A percentile compares a stretch with the other conserved stretches of the same genome.
Conservation (phyloP, 176 grass and related monocot genomes). For the Oryza rufipogon region DNA sequence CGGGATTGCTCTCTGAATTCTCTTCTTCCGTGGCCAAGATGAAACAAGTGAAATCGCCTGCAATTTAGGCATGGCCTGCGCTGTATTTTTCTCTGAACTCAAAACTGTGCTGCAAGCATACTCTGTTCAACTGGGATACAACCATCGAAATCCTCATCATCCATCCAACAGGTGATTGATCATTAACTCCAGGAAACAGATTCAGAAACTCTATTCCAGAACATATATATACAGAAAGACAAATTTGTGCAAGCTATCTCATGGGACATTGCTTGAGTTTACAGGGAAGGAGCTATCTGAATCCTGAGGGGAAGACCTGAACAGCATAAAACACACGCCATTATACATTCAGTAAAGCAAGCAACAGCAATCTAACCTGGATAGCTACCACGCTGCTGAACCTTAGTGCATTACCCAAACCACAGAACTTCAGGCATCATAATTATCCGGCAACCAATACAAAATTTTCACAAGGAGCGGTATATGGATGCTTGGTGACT, state of each 20-base stretch:
- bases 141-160: not conserved
- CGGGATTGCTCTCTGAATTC: too few species aligned
- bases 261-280: not conserved
- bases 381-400: not conserved
- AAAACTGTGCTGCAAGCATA: not conserved
- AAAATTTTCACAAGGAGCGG: slow-evolving; percentile 14
- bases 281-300: not conserved
- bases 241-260: not conserved
- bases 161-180: too few species aligned
- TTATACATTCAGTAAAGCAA: slow-evolving; percentile 24
- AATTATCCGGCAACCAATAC: not conserved
- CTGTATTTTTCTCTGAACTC: not conserved
- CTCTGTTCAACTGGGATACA: not conserved
- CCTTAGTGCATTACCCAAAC: not conserved
- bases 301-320: slow-evolving; percentile 5
- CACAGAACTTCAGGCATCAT: not conserved
- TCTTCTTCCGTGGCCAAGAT: not conserved
- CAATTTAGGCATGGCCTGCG: too few species aligned
- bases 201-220: not conserved
- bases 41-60: too few species aligned
- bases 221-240: not conserved
- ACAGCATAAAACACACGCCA: not conserved
- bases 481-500: not conserved
- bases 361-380: slow-evolving; percentile 11
- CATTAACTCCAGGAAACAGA: not conserved